Evolutionary conservation across 1,284 basidiomycete species (phyloP), one percentile per base, ranked within the genome.

Genomic region (Trichosporon sp.): DNA sequence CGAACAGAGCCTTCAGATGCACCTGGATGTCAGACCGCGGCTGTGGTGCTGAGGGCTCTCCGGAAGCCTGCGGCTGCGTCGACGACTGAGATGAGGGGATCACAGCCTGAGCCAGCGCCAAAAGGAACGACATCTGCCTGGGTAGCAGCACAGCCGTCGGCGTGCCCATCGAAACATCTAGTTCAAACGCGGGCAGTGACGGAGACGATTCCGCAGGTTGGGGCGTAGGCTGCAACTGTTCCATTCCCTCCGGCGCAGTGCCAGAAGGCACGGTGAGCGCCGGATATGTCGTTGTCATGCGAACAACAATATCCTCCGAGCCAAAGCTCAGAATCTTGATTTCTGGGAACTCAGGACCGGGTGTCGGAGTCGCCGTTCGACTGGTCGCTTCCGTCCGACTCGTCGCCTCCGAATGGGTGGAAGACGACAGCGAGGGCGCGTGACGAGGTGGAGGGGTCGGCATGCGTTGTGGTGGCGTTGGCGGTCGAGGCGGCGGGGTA

Each of bases 241-340:
- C 59, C 59, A 63, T 63, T 5, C 59, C 59, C 8, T 37, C 14
- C 10, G 59, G 59, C 2, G 59, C 19, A 10, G 21, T 21, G 7
- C 59, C 59, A 8, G 59, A 5, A 5, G 59, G 31, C 1, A 35
- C 32, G 14, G 16, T 38, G 6, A 59, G 40, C 4, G 54, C 38
- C 2, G 59, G 67, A 19, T 65, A 51, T 0, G 64, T 68, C 12
- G 76, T 76, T 0, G 76, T 81, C 75, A 83, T 78, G 1, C 75
- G 70, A n/a, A 82, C 26, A 0, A 81, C 75, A 19, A 84, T 76
- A 59, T 80, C 78, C 48, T 84, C 83, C 0, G 73, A 72, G 1
- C 83, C 82, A 51, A 83, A 78, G 32, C 74, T 79, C 8, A 83
- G 65, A 4, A 84, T 67, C 2, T 80, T 70, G 4, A 73, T 72